Evolutionary conservation across 1,284 basidiomycete species (phyloP), one percentile per base, ranked within the genome.

Genomic region (Leccinum brunneo-olivaceum): DNA sequence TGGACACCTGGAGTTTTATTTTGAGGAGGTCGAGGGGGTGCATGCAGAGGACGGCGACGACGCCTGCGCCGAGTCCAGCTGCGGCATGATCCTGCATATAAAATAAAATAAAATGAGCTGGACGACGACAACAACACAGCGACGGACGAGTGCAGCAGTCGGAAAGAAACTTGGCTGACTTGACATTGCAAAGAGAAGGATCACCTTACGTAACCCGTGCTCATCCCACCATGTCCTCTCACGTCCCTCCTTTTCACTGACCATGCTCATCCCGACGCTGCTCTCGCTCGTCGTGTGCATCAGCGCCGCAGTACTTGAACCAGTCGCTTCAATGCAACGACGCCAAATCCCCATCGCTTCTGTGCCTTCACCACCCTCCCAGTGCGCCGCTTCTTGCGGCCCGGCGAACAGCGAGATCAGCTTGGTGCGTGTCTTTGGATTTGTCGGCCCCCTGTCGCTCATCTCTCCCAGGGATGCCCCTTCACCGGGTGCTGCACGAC

Each of bases 11-110:
- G 49, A 95, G 84, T 58, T 93, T 88, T 60, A 97, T 80, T 69
- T 98, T 98, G 67, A 98, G 76, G 5, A 98, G 78, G 67, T 99
- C 96, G 32, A 99, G 76, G 5, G 96, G 96, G 64, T 98, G 94
- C 91, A 98, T 96, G 65, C 90, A 93, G 29, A 98, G 73, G 38
- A 94, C 94, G 20, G 93, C 90, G 51, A 87, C 84, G 44, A 92
- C 82, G 35, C 95, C 96, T 25, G 95, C 95, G 34, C 90, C 88
- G 46, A 98, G 79, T 44, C 96, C 95, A 34, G 92, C 90, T 43
- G 84, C 79, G 16, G 95, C 94, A 81, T 98, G 93, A 65, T 98
- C 94, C 79, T 88, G 51, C n/a, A n/a, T n/a, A n/a, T n/a, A n/a
- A n/a, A n/a, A n/a, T n/a, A n/a, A n/a, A n/a, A n/a, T n/a, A n/a